Evolutionary conservation across 768 basidiomycete genomes (phyloP), one percentile per base, ranked within the genome.

Genomic region (Lactifluus hygrophoroides): DNA sequence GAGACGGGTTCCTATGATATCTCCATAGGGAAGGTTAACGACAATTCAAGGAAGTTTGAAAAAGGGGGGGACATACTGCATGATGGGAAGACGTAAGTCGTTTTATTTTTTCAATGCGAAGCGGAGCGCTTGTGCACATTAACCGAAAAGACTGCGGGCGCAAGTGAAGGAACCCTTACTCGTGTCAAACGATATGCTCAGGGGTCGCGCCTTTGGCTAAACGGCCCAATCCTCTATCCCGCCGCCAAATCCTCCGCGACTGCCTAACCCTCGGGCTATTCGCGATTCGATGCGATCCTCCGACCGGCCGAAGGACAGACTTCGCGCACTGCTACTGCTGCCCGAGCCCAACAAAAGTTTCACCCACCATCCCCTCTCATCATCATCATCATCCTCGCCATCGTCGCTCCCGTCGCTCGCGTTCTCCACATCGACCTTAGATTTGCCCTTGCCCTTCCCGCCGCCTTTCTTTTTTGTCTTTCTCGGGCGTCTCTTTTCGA

Each of bases 221-320:
- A 61, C 44, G 14, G 54, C 76, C 84, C 84, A 84, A 34, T 84
- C 84, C 62, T 83, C 83, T 60, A 75, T 72, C 65, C 63, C 74
- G 23, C 74, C 74, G n/a, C 74, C 75, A 25, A 66, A 68, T 42
- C 73, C 73, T 34, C 71, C 70, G 51, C 75, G 71, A 16, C 73
- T 53, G 10, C 55, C 60, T 5, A 57, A 34, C 14, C 65, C 74
- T 40, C 81, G 70, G 42, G 71, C 71, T 14, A 58, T 58, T 17
- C 55, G 55, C 7, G 55, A 49, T 51, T 65, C 65, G 70, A 80
- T 72, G 64, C 80, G 72, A 51, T 83, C 82, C 62, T 82, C 82
- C 51, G 75, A 66, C 60, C 75, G 71, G 51, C 81, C 80, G 48
- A 57, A 5, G 6, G 55, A 57, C 38, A 63, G 32, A 42, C 49